A percentile compares a stretch with the other conserved stretches of the same genome.
These are phyloP conservation scores for Aspergillus homomorphus DNA, from an alignment of 495 filamentous ascomycete genomes.

Conservation along the genomic window DNA sequence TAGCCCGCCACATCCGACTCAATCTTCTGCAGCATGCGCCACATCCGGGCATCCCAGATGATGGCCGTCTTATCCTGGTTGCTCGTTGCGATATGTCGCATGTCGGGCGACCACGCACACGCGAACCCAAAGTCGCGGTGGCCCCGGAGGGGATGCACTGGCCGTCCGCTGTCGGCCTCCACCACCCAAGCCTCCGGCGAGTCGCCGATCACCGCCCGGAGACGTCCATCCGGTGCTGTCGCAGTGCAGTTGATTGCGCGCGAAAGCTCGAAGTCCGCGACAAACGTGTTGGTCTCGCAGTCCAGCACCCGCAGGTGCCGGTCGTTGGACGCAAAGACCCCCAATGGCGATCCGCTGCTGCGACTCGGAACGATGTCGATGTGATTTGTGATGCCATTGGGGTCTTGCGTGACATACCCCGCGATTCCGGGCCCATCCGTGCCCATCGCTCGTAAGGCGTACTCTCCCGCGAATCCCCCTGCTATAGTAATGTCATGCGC, in stretches of 20 bases:
- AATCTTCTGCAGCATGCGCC: conserved; percentile 61
- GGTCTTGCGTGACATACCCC: conserved; percentile 63
- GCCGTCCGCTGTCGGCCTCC: conserved; percentile 59
- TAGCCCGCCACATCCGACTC: conserved; percentile 75
- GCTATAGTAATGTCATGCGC: conserved; percentile 67
- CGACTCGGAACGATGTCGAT: conserved; percentile 66
- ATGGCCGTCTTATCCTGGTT: conserved; percentile 84
- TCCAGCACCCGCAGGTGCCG: conserved; percentile 71
- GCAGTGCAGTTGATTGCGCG: conserved; percentile 83
- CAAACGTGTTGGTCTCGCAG: conserved; percentile 62
- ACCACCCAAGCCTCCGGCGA: conserved; percentile 56
- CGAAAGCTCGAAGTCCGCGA: conserved; percentile 55
- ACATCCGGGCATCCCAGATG: conserved; percentile 82
- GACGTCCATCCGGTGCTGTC: conserved; percentile 71
- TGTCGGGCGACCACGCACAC: conserved; percentile 88
- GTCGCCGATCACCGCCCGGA: conserved; percentile 77
- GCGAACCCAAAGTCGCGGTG: conserved; percentile 87
- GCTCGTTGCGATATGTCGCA: conserved; percentile 82
- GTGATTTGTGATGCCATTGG: conserved; percentile 84
- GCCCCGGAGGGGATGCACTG: conserved; percentile 55
- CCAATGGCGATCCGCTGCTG: conserved; percentile 57
- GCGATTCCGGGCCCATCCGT: conserved; percentile 45
- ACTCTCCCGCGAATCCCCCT: conserved; percentile 80
- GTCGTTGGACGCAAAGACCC: conserved; percentile 85
- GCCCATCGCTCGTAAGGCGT: conserved; percentile 58